Conservation (phyloP, 2,329 filamentous ascomycete species). For the Aspergillus sp. region DNA sequence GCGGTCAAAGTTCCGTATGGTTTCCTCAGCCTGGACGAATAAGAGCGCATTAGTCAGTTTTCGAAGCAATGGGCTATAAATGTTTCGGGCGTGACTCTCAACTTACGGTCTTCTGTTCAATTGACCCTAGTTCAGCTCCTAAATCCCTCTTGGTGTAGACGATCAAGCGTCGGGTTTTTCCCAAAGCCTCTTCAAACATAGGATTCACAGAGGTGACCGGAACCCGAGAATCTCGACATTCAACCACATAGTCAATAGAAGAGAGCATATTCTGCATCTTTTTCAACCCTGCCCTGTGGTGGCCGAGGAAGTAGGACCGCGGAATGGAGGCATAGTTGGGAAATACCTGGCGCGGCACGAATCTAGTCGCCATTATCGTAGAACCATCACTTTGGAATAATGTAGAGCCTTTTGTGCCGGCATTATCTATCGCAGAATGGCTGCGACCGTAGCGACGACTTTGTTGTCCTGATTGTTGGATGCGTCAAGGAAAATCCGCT, state of each 20-base stretch:
- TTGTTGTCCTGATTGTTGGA: not conserved
- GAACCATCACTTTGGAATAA: not conserved
- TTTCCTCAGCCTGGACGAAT: conserved; percentile 34
- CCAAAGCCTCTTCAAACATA: conserved; percentile 77
- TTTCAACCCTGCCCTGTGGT: conserved; percentile 79
- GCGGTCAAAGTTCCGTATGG: conserved; percentile 39
- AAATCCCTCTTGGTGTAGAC: conserved; percentile 93
- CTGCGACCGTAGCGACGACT: not conserved
- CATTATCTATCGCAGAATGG: conserved; percentile 14
- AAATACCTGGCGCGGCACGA: conserved; percentile 76
- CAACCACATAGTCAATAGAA: conserved; percentile 83
- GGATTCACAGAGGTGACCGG: conserved; percentile 90
- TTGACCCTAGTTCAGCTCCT: conserved; percentile 52
- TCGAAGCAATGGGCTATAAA: not conserved
- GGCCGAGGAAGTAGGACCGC: conserved; percentile 91
- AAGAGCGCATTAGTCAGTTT: conserved; percentile 9
- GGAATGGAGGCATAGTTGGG: conserved; percentile 75
- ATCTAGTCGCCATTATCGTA: conserved; percentile 47
- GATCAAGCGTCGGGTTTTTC: conserved; percentile 73
- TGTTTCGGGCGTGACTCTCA: not conserved
- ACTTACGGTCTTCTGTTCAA: conserved; percentile 47
- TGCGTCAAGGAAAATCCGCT: not conserved
- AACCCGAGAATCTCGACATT: conserved; percentile 91
- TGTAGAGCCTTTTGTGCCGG: not conserved
- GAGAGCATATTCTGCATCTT: conserved; percentile 83